Evolutionary conservation across 1,284 basidiomycete species (phyloP).

Genomic region (Microbotryum saponariae): DNA sequence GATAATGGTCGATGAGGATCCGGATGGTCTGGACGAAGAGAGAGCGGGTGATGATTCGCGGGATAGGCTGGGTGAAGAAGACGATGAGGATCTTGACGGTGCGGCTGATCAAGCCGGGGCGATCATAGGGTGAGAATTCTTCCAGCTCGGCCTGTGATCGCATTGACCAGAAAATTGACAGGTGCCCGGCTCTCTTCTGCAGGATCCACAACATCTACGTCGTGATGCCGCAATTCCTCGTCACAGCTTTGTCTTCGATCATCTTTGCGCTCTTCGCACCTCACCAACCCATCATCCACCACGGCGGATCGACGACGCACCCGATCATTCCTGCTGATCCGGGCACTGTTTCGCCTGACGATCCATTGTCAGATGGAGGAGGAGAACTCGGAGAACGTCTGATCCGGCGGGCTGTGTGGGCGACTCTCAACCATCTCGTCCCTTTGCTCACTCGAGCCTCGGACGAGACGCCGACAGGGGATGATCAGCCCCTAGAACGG

Average conservation of each 20-base stretch:
- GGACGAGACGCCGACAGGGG: not conserved
- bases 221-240: constrained; percentile 55
- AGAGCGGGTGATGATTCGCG: not conserved
- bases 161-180: not conserved
- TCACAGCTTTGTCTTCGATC: constrained; percentile 45
- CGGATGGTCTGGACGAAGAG: not conserved
- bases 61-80: not conserved
- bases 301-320: not conserved
- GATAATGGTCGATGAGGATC: constrained; percentile 11
- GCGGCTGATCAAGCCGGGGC: constrained; percentile 78
- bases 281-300: constrained; percentile 19
- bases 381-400: not conserved
- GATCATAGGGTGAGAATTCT: constrained; percentile 49
- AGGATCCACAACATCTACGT: constrained; percentile 87
- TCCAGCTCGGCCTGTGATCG: no score
- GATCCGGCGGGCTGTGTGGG: not conserved
- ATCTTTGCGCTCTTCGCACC: constrained; percentile 47
- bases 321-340: not conserved
- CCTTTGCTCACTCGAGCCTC: not conserved
- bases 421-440: not conserved
- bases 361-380: not conserved
- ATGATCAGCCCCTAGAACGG: not conserved
- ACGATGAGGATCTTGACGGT: constrained; percentile 22
- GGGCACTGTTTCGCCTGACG: not conserved
- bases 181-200: constrained; percentile 8